Evolutionary conservation across 768 basidiomycete genomes (phyloP).

Genomic region (Phlebiopsis flavidoalba): DNA sequence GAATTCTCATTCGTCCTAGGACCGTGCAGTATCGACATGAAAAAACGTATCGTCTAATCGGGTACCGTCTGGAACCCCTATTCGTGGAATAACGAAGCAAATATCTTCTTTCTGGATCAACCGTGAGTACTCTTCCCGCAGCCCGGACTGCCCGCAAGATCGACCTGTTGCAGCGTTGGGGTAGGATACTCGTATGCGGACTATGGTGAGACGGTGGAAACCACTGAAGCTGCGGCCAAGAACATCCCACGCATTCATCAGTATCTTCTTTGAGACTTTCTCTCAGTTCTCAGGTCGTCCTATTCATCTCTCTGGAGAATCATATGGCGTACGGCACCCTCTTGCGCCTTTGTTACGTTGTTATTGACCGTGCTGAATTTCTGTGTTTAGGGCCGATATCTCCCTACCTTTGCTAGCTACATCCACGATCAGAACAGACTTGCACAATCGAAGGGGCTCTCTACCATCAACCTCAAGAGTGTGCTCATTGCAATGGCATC

Average conservation of each 20-base stretch:
- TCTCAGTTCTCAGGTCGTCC: constrained; percentile 61
- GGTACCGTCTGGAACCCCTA: constrained; percentile 61
- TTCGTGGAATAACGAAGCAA: constrained; percentile 61
- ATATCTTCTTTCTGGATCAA: constrained; percentile 71
- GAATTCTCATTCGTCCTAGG: constrained; percentile 30
- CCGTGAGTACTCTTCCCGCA: constrained; percentile 22
- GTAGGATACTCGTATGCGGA: constrained; percentile 74
- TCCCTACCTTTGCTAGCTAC: constrained; percentile 71
- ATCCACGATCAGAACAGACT: constrained; percentile 68
- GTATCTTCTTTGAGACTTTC: constrained; percentile 80
- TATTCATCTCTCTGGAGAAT: constrained; percentile 71
- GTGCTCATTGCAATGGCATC: constrained; percentile 71
- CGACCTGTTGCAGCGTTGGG: constrained; percentile 39
- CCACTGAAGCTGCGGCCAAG: constrained; percentile 75
- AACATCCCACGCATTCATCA: constrained; percentile 71
- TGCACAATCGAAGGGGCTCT: constrained; percentile 44
- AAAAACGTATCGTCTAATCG: constrained; percentile 46
- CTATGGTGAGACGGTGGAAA: constrained; percentile 61
- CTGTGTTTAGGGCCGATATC: constrained; percentile 51
- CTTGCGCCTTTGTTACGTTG: not conserved
- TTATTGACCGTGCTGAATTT: not conserved
- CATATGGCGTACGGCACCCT: constrained; percentile 51
- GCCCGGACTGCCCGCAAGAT: not conserved
- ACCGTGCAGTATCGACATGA: constrained; percentile 56
- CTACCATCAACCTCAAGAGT: constrained; percentile 58